Conservation (phyloP, 345 rosid genomes). For the Aquilaria yunnanensis region DNA sequence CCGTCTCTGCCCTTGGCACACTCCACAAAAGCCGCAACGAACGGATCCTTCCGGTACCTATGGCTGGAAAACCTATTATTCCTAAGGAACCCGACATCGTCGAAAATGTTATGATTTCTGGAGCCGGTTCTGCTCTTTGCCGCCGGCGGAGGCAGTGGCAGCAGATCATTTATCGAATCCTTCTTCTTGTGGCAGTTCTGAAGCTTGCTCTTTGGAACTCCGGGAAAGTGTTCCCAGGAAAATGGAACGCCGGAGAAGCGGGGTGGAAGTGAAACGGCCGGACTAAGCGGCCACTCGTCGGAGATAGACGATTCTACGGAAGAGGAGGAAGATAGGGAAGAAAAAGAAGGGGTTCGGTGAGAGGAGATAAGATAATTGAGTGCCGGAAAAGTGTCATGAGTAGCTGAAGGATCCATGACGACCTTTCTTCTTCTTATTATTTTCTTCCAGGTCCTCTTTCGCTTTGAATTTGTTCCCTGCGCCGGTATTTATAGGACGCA, state of each 20-base stretch:
- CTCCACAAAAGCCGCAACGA: conserved; percentile 8
- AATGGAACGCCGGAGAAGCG: conserved; percentile 14
- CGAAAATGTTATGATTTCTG: too few relatives aligned
- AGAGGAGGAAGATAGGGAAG: conserved; percentile 2
- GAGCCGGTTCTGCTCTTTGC: conserved; percentile 1
- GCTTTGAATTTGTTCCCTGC: too few relatives aligned
- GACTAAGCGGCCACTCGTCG: background rate
- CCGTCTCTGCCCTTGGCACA: conserved; percentile 11
- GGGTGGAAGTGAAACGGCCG: background rate
- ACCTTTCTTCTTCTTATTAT: too few relatives aligned
- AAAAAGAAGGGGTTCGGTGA: background rate
- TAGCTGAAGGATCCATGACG: too few relatives aligned
- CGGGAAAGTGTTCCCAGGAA: conserved; percentile 19
- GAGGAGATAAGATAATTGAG: too few relatives aligned
- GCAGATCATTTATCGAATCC: background rate
- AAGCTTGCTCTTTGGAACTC: conserved; percentile 13
- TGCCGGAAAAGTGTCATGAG: too few relatives aligned
- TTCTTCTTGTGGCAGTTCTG: background rate
- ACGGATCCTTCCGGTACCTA: conserved; percentile 9
- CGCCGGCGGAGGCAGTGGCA: background rate
- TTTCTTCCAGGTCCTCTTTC: too few relatives aligned
- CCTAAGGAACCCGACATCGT: background rate
- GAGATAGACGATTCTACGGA: background rate
- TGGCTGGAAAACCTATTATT: background rate
- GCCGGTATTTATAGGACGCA: too few relatives aligned